Percentiles rank a stretch among this genome's conserved stretches.
Conservation (phyloP, 164 flowering plant genomes). For the Berberis vulgaris region DNA sequence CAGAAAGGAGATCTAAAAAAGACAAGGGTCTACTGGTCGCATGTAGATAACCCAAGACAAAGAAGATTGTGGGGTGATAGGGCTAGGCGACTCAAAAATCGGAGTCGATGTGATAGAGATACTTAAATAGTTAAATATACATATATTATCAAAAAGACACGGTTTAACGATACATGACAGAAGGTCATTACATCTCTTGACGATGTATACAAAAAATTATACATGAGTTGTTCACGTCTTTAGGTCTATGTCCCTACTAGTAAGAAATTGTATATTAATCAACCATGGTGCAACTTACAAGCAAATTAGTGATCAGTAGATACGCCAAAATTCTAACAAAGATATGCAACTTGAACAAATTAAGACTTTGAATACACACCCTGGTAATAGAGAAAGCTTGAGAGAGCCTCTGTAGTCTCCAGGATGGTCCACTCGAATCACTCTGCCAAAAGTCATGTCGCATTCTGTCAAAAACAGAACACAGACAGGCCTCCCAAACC, state of each 20-base stretch:
- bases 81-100: too few species aligned
- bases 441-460: slow-evolving; percentile 71
- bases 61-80: too few species aligned
- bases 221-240: neutral
- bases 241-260: neutral
- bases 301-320: neutral
- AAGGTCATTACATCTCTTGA: too few species aligned
- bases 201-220: too few species aligned
- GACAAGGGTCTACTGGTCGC: too few species aligned
- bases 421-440: slow-evolving; percentile 46
- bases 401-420: slow-evolving; percentile 75
- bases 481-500: slow-evolving; percentile 71
- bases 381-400: slow-evolving; percentile 62
- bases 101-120: too few species aligned
- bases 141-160: too few species aligned
- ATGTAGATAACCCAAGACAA: too few species aligned
- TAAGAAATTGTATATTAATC: neutral
- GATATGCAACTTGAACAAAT: neutral
- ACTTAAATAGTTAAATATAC: too few species aligned
- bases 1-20: too few species aligned
- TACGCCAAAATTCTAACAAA: neutral
- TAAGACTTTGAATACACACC: slow-evolving; percentile 34
- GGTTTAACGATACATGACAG: too few species aligned
- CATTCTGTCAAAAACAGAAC: slow-evolving; percentile 68
- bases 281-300: neutral